phyloP scores from a whole-genome alignment of 169 alveolate genomes.

The Besnoitia besnoiti region DNA sequence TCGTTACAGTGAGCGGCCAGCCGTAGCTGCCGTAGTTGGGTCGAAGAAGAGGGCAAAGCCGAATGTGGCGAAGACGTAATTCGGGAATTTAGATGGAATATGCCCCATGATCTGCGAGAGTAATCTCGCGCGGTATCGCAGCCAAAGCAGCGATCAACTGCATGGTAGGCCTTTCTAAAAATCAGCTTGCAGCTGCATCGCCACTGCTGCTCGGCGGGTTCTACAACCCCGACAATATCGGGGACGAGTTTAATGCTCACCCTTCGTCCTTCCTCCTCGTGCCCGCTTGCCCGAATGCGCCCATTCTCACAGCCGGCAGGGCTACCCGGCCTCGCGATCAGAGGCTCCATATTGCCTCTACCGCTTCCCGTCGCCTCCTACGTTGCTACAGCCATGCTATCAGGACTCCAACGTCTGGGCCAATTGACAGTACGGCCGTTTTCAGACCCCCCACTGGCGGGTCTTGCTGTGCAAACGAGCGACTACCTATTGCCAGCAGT shows the following conservation, averaged over 20 bases:
- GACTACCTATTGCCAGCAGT: no score
- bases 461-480: no score
- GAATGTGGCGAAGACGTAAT: slow-evolving; percentile 40
- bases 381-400: neutral
- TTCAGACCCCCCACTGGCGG: neutral
- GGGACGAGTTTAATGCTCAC: slow-evolving; percentile 13
- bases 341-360: neutral
- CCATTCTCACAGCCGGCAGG: neutral
- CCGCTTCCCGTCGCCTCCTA: neutral
- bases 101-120: neutral
- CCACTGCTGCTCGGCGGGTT: neutral
- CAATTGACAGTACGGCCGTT: neutral
- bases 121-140: neutral
- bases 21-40: slow-evolving; percentile 33
- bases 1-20: slow-evolving; percentile 19
- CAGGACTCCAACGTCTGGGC: neutral
- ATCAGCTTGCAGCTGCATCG: neutral
- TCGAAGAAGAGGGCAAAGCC: slow-evolving; percentile 53
- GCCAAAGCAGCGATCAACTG: neutral
- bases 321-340: neutral
- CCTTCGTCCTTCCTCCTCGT: neutral
- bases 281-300: neutral
- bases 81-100: neutral
- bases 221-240: neutral
- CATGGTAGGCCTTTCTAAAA: neutral